A percentile compares a stretch with the other conserved stretches of the same genome.
phyloP scores from a whole-genome alignment of 305 asterid genomes.

The Fraxinus albicans region DNA sequence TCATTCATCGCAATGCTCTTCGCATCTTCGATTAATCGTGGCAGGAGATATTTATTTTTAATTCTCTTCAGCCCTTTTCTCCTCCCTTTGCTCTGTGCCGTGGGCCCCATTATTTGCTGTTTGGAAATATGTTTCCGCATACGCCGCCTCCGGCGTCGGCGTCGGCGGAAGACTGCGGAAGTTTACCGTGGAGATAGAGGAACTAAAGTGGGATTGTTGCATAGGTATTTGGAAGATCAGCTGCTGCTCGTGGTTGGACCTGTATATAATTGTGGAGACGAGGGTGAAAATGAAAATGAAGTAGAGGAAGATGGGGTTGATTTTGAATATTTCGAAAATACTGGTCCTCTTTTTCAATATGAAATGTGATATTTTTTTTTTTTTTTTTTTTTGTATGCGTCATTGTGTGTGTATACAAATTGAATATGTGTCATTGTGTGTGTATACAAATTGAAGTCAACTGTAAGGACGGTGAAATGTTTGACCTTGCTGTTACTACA shows the following conservation, averaged over 20 bases:
- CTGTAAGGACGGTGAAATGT: background rate
- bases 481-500: background rate
- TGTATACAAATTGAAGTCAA: background rate
- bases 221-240: conserved; percentile 57
- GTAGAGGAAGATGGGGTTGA: conserved; percentile 35
- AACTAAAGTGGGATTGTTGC: conserved; percentile 40
- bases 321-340: conserved; percentile 44
- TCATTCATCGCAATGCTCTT: conserved; percentile 35
- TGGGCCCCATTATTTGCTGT: conserved; percentile 41
- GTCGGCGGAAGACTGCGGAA: conserved; percentile 22
- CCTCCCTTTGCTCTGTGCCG: conserved; percentile 36
- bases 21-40: conserved; percentile 39
- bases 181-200: conserved; percentile 13
- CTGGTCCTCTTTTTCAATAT: conserved; percentile 42
- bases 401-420: no score
- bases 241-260: conserved; percentile 36
- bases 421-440: background rate
- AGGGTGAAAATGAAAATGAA: conserved; percentile 19
- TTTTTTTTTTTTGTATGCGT: background rate
- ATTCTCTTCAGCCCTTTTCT: conserved; percentile 45
- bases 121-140: conserved; percentile 26
- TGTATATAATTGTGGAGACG: conserved; percentile 30
- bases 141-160: conserved; percentile 26
- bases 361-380: background rate
- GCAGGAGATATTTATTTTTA: conserved; percentile 36